phyloP scores from a whole-genome alignment of 75 land plant genomes.

The Azolla pinnata region DNA sequence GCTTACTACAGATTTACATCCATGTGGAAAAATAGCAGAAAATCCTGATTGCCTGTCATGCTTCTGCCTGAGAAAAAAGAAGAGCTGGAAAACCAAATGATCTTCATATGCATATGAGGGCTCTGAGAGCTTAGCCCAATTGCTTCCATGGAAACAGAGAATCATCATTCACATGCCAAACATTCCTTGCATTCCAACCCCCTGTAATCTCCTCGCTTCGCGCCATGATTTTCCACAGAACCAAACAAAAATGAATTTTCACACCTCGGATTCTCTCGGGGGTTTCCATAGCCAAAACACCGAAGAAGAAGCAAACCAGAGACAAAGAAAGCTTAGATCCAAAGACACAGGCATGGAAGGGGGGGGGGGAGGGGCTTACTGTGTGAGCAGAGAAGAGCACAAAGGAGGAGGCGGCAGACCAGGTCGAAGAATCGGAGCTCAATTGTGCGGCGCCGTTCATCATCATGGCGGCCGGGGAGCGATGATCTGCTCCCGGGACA shows the following conservation, averaged over 20 bases:
- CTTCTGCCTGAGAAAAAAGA: too few relatives aligned
- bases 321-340: background rate
- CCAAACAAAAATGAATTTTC: background rate
- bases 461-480: slow-evolving; percentile 37
- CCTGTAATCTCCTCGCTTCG: background rate
- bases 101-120: too few relatives aligned
- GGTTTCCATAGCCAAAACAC: background rate
- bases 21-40: too few relatives aligned
- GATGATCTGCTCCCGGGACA: slow-evolving; percentile 36
- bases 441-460: slow-evolving; percentile 16
- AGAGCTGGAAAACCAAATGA: too few relatives aligned
- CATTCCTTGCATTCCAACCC: background rate
- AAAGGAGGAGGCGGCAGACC: slow-evolving; percentile 45
- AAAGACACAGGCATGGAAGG: background rate
- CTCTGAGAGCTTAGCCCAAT: too few relatives aligned
- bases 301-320: background rate
- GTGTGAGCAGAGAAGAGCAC: slow-evolving; percentile 80
- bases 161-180: too few relatives aligned
- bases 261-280: too few relatives aligned
- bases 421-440: slow-evolving; percentile 21
- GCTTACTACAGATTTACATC: too few relatives aligned
- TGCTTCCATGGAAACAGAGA: too few relatives aligned
- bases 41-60: too few relatives aligned
- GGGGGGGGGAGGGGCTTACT: slow-evolving; percentile 32
- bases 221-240: background rate